Conservation (phyloP, 768 basidiomycete genomes). For the Suillus weaverae region DNA sequence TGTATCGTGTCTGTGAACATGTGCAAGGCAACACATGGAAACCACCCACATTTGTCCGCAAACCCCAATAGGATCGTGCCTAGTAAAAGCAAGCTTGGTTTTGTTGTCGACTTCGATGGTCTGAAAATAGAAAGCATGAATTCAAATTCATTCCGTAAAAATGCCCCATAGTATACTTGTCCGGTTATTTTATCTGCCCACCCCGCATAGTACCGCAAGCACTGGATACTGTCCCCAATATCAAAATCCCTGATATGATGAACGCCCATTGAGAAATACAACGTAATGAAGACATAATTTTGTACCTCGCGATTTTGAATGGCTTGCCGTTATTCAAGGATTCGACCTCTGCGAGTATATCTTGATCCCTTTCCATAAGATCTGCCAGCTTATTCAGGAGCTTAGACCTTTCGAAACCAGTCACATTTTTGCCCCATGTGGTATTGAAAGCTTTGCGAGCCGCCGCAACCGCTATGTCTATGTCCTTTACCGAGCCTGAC, state of each 20-base stretch:
- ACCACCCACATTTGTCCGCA: constrained; percentile 81
- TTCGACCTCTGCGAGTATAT: constrained; percentile 84
- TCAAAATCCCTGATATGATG: constrained; percentile 63
- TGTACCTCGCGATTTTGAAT: constrained; percentile 55
- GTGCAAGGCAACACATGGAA: constrained; percentile 8
- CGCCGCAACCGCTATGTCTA: constrained; percentile 80
- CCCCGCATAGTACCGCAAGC: constrained; percentile 89
- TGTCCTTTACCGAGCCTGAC: constrained; percentile 68
- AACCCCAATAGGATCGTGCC: constrained; percentile 91
- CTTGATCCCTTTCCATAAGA: constrained; percentile 81
- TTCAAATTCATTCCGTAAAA: neutral
- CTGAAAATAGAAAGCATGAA: constrained; percentile 34
- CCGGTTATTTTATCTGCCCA: constrained; percentile 95
- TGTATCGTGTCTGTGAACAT: constrained; percentile 26
- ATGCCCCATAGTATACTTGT: constrained; percentile 48
- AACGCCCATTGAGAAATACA: neutral
- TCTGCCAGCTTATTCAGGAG: constrained; percentile 86
- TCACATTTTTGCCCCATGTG: constrained; percentile 87
- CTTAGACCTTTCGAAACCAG: constrained; percentile 78
- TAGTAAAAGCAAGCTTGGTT: constrained; percentile 81
- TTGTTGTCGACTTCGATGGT: constrained; percentile 80
- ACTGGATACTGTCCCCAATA: constrained; percentile 75
- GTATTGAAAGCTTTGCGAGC: constrained; percentile 82
- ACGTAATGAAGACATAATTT: constrained; percentile 19
- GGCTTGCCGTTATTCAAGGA: constrained; percentile 91